Conservation (phyloP, 805 yeast species). For the Debaryomyces castellii region DNA sequence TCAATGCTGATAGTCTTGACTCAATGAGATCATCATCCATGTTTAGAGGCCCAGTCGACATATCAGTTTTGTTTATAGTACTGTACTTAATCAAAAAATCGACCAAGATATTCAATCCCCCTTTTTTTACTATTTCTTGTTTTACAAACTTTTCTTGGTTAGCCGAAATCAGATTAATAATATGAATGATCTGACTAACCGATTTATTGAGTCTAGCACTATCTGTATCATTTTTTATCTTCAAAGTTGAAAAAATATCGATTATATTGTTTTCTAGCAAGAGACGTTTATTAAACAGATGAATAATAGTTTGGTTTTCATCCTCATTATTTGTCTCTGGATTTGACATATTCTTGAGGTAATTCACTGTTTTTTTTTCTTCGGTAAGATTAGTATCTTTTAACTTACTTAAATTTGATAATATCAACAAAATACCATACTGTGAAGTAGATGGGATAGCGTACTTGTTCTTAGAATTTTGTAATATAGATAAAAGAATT, state of each 20-base stretch:
- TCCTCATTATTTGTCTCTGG: constrained; percentile 21
- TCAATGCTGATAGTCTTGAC: constrained; percentile 31
- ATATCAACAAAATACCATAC: constrained; percentile 43
- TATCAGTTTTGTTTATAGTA: constrained; percentile 18
- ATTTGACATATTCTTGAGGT: constrained; percentile 35
- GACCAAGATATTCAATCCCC: constrained; percentile 39
- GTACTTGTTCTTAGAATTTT: not conserved
- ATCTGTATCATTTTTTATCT: constrained; percentile 12
- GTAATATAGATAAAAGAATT: constrained; percentile 12
- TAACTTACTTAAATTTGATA: constrained; percentile 40
- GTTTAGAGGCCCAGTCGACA: constrained; percentile 18
- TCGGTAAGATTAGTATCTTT: constrained; percentile 22
- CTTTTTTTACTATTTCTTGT: constrained; percentile 45
- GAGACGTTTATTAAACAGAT: constrained; percentile 30
- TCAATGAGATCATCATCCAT: constrained; percentile 15
- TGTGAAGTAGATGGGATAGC: constrained; percentile 14
- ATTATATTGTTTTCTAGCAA: constrained; percentile 22
- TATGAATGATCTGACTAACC: constrained; percentile 24
- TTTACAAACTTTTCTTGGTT: constrained; percentile 24
- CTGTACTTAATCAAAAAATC: constrained; percentile 36
- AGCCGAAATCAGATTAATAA: constrained; percentile 35
- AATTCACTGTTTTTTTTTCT: constrained; percentile 33
- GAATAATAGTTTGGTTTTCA: constrained; percentile 24
- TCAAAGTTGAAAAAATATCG: constrained; percentile 15
- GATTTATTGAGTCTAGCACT: constrained; percentile 10